A percentile compares a stretch with the other conserved stretches of the same genome.
phyloP scores from a whole-genome alignment of 106 monocot genomes.

The Chionographis japonica region DNA sequence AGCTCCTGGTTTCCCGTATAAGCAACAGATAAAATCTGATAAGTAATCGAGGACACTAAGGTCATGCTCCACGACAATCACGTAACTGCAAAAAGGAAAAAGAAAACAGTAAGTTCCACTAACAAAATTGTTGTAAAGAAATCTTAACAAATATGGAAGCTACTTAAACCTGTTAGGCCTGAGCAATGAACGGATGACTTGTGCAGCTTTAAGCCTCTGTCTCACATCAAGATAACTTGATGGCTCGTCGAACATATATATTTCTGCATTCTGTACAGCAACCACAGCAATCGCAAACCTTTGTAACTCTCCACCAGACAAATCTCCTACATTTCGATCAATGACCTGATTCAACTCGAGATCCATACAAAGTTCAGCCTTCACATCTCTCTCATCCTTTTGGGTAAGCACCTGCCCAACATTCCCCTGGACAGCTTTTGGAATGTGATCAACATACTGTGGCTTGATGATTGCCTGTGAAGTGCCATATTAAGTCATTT shows the following conservation, averaged over 20 bases:
- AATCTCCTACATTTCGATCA: conserved; percentile 92
- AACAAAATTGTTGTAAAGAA: neutral
- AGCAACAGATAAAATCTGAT: conserved; percentile 97
- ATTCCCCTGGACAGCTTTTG: conserved; percentile 97
- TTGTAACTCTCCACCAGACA: conserved; percentile 98
- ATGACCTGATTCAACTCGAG: conserved; percentile 94
- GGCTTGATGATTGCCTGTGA: conserved; percentile 93
- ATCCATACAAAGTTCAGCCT: conserved; percentile 65
- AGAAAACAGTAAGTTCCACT: neutral
- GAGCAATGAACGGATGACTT: conserved; percentile 89
- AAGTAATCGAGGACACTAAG: conserved; percentile 97
- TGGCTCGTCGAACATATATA: conserved; percentile 99
- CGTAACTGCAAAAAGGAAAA: conserved; percentile 58
- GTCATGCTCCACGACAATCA: conserved; percentile 99
- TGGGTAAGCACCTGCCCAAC: conserved; percentile 92
- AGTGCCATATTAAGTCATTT: neutral
- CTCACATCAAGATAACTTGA: conserved; percentile 98
- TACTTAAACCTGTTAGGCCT: conserved; percentile 64
- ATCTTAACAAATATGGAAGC: neutral
- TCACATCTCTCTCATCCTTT: conserved; percentile 84
- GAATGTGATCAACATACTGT: conserved; percentile 98
- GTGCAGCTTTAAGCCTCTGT: conserved; percentile 97
- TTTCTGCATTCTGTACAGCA: conserved; percentile 89
- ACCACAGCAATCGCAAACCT: conserved; percentile 97
- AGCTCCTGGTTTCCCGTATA: conserved; percentile 97